Percentiles rank a stretch among this genome's conserved stretches.
Conservation (phyloP, 768 basidiomycete genomes). For the Leucocoprinus leucothites region DNA sequence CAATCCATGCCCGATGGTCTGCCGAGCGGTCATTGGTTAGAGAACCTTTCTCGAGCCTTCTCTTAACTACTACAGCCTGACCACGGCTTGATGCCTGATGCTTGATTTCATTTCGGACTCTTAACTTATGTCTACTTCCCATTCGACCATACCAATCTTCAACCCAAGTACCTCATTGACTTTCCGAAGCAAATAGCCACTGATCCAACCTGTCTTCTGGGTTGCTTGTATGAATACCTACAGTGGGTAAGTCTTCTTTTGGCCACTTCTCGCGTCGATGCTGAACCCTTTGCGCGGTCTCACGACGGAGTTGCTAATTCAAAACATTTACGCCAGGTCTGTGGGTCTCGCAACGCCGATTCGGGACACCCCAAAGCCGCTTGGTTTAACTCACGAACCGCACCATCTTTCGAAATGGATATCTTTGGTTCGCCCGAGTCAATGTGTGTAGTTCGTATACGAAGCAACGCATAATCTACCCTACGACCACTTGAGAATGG, state of each 20-base stretch:
- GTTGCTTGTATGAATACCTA: not conserved
- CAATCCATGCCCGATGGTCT: not conserved
- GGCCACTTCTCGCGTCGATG: not conserved
- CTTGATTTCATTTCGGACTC: slow-evolving; percentile 11
- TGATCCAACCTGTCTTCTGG: not conserved
- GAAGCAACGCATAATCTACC: no score
- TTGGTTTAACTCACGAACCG: not conserved
- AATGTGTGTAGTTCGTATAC: no score
- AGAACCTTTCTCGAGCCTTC: slow-evolving; percentile 3
- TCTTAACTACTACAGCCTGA: not conserved
- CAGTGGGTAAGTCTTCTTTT: not conserved
- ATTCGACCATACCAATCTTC: not conserved
- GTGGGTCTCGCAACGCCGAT: not conserved
- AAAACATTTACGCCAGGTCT: not conserved
- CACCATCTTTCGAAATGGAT: not conserved
- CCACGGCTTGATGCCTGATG: not conserved
- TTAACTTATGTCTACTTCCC: slow-evolving; percentile 1
- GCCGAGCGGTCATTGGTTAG: slow-evolving; percentile 1
- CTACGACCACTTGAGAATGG: no score
- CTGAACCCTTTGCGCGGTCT: not conserved
- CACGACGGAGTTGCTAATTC: slow-evolving; percentile 9
- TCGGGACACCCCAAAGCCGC: not conserved
- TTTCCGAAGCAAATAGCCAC: not conserved
- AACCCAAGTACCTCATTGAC: not conserved
- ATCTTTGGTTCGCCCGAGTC: no score